Base-by-base conservation (phyloP, 805 yeast genomes). In the Ogataea zsoltii region DNA sequence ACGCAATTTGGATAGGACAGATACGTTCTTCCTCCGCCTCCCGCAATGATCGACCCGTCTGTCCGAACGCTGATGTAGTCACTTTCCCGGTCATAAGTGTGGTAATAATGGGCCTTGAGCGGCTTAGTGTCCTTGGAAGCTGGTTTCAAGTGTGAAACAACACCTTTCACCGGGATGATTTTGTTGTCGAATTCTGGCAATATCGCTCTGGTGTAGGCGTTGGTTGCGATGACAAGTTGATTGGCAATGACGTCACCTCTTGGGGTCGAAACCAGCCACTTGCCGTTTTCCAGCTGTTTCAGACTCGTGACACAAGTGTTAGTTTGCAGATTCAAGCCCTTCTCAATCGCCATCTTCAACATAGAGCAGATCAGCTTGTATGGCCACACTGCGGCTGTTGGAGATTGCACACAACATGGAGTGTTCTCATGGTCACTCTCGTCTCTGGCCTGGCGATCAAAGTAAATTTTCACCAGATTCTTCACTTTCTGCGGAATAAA, bases 311-410 rank as follows among this genome's bases (percentile, higher is more conserved):
- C 78, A 2, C 64, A 60, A 1, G 79, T 72, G 45, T 73, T 63
- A 1, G 79, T 63, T 44, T 74, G 75, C 26, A 75, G 48, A 38
- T 71, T 65, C 30, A 72, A 55, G 4, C 77, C 77, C 18, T 57
- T 56, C 11, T 51, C 47, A 3, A 74, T 57, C 21, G 68, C 55
- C 14, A 50, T 51, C 42, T 63, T 57, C 29, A 74, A 48, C 9
- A 76, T 47, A 1, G 62, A 57, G 10, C 63, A 56, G 36, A 72
- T 65, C 10, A 76, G 57, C 49, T 69, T 69, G 56, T 75, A 72
- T 9, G 79, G 77, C 68, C 77, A 74, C 33, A 74, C 53, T 4
- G 73, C 65, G 1, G 72, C 67, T 3, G 78, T 74, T 7, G 76
- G 75, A 41, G 66, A 63, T 4, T 61, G 51, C 19, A 71, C 57